Conservation (phyloP, 805 yeast species). For the Jamesozyma gamospora region DNA sequence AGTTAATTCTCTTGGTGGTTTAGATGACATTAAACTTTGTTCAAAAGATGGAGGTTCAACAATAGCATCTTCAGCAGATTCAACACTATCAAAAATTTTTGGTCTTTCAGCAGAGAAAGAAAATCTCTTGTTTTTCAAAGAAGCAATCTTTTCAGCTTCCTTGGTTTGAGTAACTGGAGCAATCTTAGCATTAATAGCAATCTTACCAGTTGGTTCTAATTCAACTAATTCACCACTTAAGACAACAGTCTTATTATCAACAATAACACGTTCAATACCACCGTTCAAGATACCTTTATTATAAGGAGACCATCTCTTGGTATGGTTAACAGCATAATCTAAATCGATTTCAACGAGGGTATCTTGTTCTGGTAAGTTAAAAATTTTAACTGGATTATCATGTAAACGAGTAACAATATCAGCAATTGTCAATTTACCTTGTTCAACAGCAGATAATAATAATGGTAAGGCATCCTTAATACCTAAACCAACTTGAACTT, state of each 20-base stretch:
- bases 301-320: slow-evolving; percentile 47
- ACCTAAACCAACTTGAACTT: slow-evolving; percentile 63
- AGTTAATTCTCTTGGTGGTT: slow-evolving; percentile 60
- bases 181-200: slow-evolving; percentile 38
- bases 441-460: slow-evolving; percentile 68
- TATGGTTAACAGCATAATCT: slow-evolving; percentile 45
- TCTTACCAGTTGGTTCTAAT: slow-evolving; percentile 52
- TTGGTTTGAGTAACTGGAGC: slow-evolving; percentile 22
- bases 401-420: slow-evolving; percentile 68
- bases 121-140: slow-evolving; percentile 31
- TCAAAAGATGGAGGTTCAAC: slow-evolving; percentile 38
- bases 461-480: slow-evolving; percentile 73
- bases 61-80: slow-evolving; percentile 39
- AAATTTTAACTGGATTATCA: slow-evolving; percentile 71
- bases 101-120: slow-evolving; percentile 40
- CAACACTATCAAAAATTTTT: slow-evolving; percentile 27
- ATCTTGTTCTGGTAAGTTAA: slow-evolving; percentile 66
- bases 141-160: slow-evolving; percentile 26
- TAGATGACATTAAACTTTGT: slow-evolving; percentile 51
- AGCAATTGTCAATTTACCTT: slow-evolving; percentile 57
- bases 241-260: slow-evolving; percentile 69
- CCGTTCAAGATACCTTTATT: slow-evolving; percentile 52
- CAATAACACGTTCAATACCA: slow-evolving; percentile 78
- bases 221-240: slow-evolving; percentile 71
- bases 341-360: slow-evolving; percentile 73